Base-by-base conservation (phyloP, 1,284 basidiomycete genomes). In the Trichosporon sp. region DNA sequence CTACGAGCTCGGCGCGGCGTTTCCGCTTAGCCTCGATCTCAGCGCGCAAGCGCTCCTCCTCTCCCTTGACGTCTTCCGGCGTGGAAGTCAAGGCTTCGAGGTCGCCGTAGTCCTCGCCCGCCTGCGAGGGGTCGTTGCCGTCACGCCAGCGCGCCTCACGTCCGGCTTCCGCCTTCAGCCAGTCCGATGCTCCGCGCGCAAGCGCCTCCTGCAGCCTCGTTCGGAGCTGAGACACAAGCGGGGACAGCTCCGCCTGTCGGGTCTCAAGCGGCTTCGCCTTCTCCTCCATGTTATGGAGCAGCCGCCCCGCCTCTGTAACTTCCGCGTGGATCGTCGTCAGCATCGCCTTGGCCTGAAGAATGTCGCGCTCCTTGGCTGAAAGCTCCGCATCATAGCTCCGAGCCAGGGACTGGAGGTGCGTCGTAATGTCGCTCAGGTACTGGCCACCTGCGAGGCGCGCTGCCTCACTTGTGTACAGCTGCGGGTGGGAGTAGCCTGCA, bases 361-460 rank as follows among this genome's bases (percentile, higher is more conserved):
- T 90, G 80, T 98, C 95, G 69, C 94, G 90, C 80, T 98, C 96
- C 81, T 96, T 96, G 70, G 94, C 91, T 72, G 90, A 88, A 26
- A 98, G 87, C 84, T 99, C 97, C 74, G 91, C 90, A 78, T 99
- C 97, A 82, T 96, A 98, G 2, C 92, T 91, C n/a, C 91, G 87
- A 0, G 96, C 96, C 16, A 99, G 88, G 76, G 90, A 91, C 77
- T 96, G 93, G 76, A 99, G 88, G 87, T 98, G 90, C 70, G 87
- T 87, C 5, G 93, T 89, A 81, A 97, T 91, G 75, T 97, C 93
- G 71, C 90, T 90, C 32, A 95, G 88, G 76, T 90, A 91, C 70
- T 90, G 89, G 4, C 93, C 94, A 67, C 92, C 92, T 1, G 94
- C 92, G 75, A 91, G 90, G 81, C 96, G 93, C 1, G 91, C 97